Base-by-base conservation (phyloP, 2,329 filamentous ascomycete genomes). In the Neopestalotiopsis sp. region DNA sequence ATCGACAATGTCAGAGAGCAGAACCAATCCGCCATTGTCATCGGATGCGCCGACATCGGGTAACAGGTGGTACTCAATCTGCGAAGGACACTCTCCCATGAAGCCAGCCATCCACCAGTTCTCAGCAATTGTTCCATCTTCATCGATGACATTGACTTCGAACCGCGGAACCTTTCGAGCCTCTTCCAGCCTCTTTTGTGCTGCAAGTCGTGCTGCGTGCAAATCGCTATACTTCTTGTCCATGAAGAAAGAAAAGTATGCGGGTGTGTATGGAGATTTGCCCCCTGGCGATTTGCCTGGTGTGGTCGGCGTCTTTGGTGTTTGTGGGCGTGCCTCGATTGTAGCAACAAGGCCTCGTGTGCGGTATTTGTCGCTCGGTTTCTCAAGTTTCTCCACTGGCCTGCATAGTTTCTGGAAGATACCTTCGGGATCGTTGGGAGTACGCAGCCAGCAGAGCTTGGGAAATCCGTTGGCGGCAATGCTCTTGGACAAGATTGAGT, bases 361-460 rank as follows among this genome's bases (percentile, higher is more conserved):
- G 24, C 80, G 81, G 75, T 84, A 85, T 28, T 84, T 83, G 70
- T 89, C 86, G 10, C 79, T 79, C 1, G 85, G 82, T 28, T 86
- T 80, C 56, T 89, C 84, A 24, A 88, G 82, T 38, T 84, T 83
- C 38, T 87, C 86, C 4, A 85, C 81, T 0, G 92, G 92, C 58
- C 85, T 86, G 78, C 92, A 95, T 1, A 94, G 84, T 1, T 83
- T 80, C 79, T 95, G 92, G 71, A 94, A 89, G 7, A 88, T 73
- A 32, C 92, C 92, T 4, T 92, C 87, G 1, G 91, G 87, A 72
- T 95, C 92, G 68, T 89, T 89, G 1, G 91, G 92, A 0, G 89
- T 84, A 67, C 92, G 88, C 20, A 94, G 80, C 1, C 76, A 81
- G 10, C 81, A 82, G 10, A 95, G 84, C 0, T 81, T 77, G 0